Base-by-base conservation (phyloP, 2,329 filamentous ascomycete genomes). In the Rutstroemia sydowiana region DNA sequence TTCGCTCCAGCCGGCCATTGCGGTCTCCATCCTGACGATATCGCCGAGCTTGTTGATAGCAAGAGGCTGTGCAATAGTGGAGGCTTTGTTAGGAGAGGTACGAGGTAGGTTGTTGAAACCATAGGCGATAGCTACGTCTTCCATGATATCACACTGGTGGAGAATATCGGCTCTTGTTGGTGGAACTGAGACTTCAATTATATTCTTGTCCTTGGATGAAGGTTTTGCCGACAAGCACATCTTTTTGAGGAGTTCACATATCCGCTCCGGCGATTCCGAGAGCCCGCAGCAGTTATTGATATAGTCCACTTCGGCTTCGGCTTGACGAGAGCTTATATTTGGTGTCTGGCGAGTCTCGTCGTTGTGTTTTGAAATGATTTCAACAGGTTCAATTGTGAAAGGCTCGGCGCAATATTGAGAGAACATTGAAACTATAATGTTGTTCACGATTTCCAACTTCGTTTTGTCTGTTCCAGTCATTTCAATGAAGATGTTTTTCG, bases 371-470 rank as follows among this genome's bases (percentile, higher is more conserved):
- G 93, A 97, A 54, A 93, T 78, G 63, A 98, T 88, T 69, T 92
- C 85, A 63, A 98, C 83, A 4, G 93, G 91, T 71, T 98, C 93
- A 61, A 98, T 82, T 47, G 90, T 93, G 79, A 93, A 96, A 23
- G 83, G 82, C 66, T 96, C 88, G 18, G 80, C 78, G 65, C 88
- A 91, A 73, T 97, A 95, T 66, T 84, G 79, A 42, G 88, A 95
- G 77, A 98, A 98, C 92, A 98, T 98, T 64, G 92, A 82, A 39
- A 95, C 88, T 69, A 98, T 85, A 66, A 96, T 95, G 69, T 95
- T 90, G 72, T 87, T 88, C 55, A 96, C 92, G 59, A 98, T 88
- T 62, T 96, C 91, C 41, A 97, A 79, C 75, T 98, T 98, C 26
- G 95, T 98, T 67, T 87, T 84, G 68, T 98, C 93, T 37, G 90